Evolutionary conservation across 2,329 filamentous ascomycete genomes (phyloP), one percentile per base, ranked within the genome.

Genomic region (Fusarium transvaalense): DNA sequence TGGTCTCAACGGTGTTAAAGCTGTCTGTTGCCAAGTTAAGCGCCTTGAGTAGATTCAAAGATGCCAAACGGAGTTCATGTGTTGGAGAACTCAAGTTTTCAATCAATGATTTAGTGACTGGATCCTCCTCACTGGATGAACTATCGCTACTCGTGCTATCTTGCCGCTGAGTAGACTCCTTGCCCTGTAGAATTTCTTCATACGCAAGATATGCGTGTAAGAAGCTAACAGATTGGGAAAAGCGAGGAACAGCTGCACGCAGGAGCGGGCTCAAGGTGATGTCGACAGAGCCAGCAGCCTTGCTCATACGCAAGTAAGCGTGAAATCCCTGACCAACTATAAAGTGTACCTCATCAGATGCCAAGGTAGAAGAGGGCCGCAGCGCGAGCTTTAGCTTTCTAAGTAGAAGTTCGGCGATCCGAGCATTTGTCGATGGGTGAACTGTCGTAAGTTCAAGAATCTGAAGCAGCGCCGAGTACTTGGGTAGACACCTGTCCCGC

Each of bases 311-410:
- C 27, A 93, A 83, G 71, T 94, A 92, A 6, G 90, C 87, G 60
- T 87, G 88, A 74, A 96, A 93, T 0, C 92, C 92, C 69, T 89
- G 89, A 12, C 91, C 92, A 59, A 91, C 84, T 50, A 92, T 91
- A 69, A 96, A 93, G 35, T 88, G 84, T n/a, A 88, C 86, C 74
- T 90, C 86, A 65, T 90, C 86, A 5, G 86, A 88, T 3, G 85
- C 83, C 52, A 88, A 78, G 13, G 85, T 83, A 8, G 85, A 85
- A 3, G 87, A 88, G 10, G 89, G 88, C 21, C 87, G 82, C 43
- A 93, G 79, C 0, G 90, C 88, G 25, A 90, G 83, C 70, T 89
- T 88, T 38, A 93, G 78, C 73, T 92, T 92, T 56, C 86, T 83
- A 35, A 91, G 83, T 23, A 93, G 78, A 32, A 90, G 83, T 71